These are phyloP conservation scores for Mycosphaerella arachidis DNA, from an alignment of 2,329 filamentous ascomycete genomes.

Conservation along the genomic window DNA sequence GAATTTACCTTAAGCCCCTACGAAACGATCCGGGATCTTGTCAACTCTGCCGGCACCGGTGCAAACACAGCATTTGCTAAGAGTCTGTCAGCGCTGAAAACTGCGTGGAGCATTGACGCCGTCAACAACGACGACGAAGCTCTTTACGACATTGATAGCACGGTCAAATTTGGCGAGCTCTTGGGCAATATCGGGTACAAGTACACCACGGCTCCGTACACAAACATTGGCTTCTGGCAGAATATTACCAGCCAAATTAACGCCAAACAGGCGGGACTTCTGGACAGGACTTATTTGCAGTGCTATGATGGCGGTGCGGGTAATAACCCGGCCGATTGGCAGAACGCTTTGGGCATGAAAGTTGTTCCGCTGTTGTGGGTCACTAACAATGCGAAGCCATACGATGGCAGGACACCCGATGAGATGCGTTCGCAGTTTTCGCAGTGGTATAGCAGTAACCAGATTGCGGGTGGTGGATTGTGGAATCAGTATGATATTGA, in stretches of 20 bases:
- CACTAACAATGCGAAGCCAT: slow-evolving; percentile 1
- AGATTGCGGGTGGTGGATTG: neutral
- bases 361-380: slow-evolving; percentile 4
- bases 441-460: neutral
- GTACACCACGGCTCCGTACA: slow-evolving; percentile 1
- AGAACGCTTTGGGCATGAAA: neutral
- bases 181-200: slow-evolving; percentile 3
- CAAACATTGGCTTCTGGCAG: slow-evolving; percentile 2
- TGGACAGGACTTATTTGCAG: slow-evolving; percentile 2
- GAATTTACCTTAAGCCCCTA: slow-evolving; percentile 1
- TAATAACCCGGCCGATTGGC: slow-evolving; percentile 3
- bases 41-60: slow-evolving; percentile 1
- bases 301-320: slow-evolving; percentile 5
- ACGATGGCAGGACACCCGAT: neutral
- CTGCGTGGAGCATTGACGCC: slow-evolving; percentile 1
- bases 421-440: neutral
- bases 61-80: neutral
- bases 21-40: neutral
- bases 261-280: neutral
- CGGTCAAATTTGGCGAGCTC: neutral
- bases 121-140: slow-evolving; percentile 8
- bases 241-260: neutral
- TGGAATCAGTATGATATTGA: slow-evolving; percentile 9
- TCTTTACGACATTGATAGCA: slow-evolving; percentile 3
- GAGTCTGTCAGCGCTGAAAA: neutral